Evolutionary conservation across 2,329 filamentous ascomycete genomes (phyloP).

Genomic region (Sporothrix sp.): DNA sequence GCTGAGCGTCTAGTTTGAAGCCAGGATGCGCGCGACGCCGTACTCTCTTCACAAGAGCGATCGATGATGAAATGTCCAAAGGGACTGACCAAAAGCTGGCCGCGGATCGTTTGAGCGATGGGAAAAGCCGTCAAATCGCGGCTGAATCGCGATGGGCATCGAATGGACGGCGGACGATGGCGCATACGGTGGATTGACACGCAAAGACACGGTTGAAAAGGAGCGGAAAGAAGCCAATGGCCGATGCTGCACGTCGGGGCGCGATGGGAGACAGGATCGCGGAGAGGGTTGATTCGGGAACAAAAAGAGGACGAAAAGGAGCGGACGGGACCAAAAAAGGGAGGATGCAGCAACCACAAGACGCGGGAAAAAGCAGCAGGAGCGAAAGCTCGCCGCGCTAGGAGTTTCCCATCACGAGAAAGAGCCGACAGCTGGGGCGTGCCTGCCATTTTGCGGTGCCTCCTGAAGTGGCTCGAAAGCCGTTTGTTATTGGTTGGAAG

Average conservation of each 20-base stretch:
- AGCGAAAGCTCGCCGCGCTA: conserved; percentile 10
- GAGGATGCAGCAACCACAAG: conserved; percentile 9
- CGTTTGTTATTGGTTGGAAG: no score
- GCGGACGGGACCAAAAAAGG: neutral
- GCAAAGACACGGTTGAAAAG: no score
- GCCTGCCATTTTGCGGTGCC: neutral
- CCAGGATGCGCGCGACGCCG: no score
- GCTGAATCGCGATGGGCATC: neutral
- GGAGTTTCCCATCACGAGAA: conserved; percentile 10
- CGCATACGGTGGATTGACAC: no score
- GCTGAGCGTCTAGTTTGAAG: no score
- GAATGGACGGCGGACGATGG: neutral
- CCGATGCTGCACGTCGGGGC: no score
- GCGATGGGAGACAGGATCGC: no score
- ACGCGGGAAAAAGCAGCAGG: conserved; percentile 6
- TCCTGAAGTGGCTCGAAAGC: no score
- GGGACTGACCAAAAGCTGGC: neutral
- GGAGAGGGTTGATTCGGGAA: no score
- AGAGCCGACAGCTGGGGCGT: neutral
- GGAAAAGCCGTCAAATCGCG: no score
- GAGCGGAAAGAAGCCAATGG: no score
- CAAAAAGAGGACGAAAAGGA: neutral
- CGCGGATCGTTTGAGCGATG: neutral
- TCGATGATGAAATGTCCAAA: neutral
- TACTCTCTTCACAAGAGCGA: no score